Conservation (phyloP, 495 filamentous ascomycete species). For the Neurospora tetraspora region DNA sequence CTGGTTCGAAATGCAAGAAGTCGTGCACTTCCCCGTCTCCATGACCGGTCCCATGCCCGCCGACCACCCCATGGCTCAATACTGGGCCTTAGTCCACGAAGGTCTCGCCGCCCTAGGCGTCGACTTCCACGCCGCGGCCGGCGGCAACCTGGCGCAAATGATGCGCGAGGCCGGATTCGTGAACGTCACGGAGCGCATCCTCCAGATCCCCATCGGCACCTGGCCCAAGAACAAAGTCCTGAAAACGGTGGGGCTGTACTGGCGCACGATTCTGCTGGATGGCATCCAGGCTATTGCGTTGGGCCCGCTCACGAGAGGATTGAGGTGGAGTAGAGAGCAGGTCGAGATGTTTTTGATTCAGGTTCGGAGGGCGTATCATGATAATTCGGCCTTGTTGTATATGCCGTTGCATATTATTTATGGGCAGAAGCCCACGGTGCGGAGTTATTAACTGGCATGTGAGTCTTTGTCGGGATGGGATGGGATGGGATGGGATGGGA, state of each 20-base stretch:
- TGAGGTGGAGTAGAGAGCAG: constrained; percentile 36
- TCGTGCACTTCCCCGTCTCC: constrained; percentile 38
- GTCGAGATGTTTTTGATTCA: constrained; percentile 37
- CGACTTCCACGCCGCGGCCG: constrained; percentile 40
- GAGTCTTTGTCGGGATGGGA: background rate
- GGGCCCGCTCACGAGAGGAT: constrained; percentile 49
- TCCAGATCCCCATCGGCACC: constrained; percentile 56
- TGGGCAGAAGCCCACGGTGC: constrained; percentile 32
- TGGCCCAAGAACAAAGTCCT: constrained; percentile 56
- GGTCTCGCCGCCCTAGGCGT: constrained; percentile 37
- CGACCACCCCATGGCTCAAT: constrained; percentile 41
- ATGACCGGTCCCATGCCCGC: constrained; percentile 39
- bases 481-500: background rate
- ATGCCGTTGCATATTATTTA: constrained; percentile 44
- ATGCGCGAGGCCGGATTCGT: constrained; percentile 49
- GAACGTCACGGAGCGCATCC: constrained; percentile 46
- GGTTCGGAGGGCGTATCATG: constrained; percentile 37
- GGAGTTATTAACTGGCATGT: constrained; percentile 3
- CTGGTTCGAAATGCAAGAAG: constrained; percentile 53
- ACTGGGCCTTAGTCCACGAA: constrained; percentile 35
- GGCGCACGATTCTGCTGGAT: constrained; percentile 47
- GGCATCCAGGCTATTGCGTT: constrained; percentile 54
- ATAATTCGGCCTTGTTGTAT: constrained; percentile 32
- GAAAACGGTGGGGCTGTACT: constrained; percentile 52
- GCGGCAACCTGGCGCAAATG: constrained; percentile 35